Conservation (phyloP, 176 grass and related monocot genomes). For the Zea luxurians region DNA sequence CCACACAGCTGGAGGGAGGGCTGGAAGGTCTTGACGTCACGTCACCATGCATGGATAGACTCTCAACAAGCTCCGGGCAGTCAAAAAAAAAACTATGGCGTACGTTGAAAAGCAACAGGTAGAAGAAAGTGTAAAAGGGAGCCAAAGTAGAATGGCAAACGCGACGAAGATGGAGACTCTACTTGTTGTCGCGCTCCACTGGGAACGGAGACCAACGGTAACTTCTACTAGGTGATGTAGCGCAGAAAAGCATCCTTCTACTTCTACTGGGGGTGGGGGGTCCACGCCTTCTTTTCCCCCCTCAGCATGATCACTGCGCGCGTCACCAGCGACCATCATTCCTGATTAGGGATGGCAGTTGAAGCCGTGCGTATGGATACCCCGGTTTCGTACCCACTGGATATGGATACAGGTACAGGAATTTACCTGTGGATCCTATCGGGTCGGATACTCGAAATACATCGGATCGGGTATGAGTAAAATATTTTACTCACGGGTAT, state of each 20-base stretch:
- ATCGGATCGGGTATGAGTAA: no score
- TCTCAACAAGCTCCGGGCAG: no score
- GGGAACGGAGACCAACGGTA: slow-evolving; percentile 34
- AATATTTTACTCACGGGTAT: no score
- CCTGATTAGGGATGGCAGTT: no score
- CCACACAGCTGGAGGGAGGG: background rate
- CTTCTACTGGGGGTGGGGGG: background rate
- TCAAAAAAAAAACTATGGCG: slow-evolving; percentile 16
- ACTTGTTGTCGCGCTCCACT: background rate
- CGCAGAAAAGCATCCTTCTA: background rate
- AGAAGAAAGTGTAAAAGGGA: slow-evolving; percentile 49
- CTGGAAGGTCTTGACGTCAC: background rate
- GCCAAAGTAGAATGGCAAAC: background rate
- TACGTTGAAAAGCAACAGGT: slow-evolving; percentile 32
- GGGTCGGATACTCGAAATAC: no score
- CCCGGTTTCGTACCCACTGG: no score
- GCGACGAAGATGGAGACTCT: slow-evolving; percentile 6
- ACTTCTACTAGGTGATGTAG: background rate
- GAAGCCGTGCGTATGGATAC: no score
- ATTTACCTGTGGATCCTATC: no score
- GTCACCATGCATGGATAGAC: background rate
- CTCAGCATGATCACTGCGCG: slow-evolving; percentile 3
- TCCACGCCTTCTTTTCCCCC: slow-evolving; percentile 9
- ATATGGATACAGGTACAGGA: no score
- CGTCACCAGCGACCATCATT: slow-evolving; percentile 26